Percentiles rank a stretch among this genome's conserved stretches.
Conservation (phyloP, 73 alveolate genomes). For the Tetrahymena malaccensis region DNA sequence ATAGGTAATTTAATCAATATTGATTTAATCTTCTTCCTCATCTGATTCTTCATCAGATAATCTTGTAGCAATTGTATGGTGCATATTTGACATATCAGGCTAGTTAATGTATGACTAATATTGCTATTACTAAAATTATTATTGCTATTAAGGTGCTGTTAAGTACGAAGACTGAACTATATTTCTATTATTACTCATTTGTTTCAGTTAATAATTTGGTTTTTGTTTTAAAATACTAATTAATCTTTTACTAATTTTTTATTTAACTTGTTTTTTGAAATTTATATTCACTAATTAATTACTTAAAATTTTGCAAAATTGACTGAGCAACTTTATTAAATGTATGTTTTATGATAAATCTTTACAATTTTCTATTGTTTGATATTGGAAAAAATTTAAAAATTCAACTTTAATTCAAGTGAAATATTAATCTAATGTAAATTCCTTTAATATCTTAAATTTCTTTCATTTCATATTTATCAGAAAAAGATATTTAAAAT, state of each 20-base stretch:
- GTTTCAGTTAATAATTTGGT: neutral
- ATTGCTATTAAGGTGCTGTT: neutral
- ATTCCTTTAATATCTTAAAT: no score
- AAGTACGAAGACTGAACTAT: neutral
- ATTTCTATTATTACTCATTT: neutral
- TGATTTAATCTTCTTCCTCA: conserved; percentile 13
- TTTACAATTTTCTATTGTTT: neutral
- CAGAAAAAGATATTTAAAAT: neutral
- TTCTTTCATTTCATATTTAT: neutral
- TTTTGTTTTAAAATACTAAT: neutral
- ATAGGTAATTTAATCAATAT: neutral
- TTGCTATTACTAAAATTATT: neutral
- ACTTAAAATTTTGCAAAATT: neutral
- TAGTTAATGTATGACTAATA: neutral
- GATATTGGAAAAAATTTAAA: neutral
- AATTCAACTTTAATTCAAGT: neutral
- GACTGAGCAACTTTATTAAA: neutral
- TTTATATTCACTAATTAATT: neutral
- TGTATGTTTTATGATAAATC: neutral
- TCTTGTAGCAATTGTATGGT: neutral
- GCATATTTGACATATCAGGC: neutral
- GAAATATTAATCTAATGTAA: neutral
- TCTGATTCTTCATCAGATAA: neutral
- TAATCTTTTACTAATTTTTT: neutral
- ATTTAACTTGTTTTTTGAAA: neutral